Evolutionary conservation across 306 rosid species (phyloP).

Genomic region (Quercus dentata): DNA sequence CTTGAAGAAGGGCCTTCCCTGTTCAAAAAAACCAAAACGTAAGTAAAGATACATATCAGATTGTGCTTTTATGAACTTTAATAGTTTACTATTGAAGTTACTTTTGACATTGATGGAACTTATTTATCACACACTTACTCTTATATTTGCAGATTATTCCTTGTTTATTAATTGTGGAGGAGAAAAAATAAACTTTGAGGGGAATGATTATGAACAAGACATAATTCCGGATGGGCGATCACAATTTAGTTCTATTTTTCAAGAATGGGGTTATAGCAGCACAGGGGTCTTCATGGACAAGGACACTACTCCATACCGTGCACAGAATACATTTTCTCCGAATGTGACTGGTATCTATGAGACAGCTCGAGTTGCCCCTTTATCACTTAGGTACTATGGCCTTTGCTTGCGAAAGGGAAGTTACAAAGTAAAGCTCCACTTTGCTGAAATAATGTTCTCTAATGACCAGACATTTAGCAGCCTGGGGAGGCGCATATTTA

Average conservation of each 20-base stretch:
- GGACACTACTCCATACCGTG: neutral
- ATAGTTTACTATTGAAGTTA: neutral
- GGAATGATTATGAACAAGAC: conserved; percentile 48
- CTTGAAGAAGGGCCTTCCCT: conserved; percentile 61
- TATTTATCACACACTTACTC: neutral
- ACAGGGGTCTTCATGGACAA: conserved; percentile 41
- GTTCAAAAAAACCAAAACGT: conserved; percentile 48
- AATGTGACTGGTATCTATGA: conserved; percentile 29
- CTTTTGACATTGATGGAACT: neutral
- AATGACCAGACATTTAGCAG: conserved; percentile 34
- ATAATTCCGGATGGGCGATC: conserved; percentile 25
- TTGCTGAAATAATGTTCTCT: conserved; percentile 64
- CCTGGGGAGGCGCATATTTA: conserved; percentile 62
- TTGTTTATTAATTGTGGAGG: conserved; percentile 78
- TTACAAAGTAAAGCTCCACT: conserved; percentile 70
- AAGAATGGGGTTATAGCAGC: conserved; percentile 70
- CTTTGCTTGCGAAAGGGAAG: conserved; percentile 61
- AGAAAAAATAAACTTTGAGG: conserved; percentile 7
- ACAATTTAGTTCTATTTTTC: conserved; percentile 19
- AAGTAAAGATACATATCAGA: conserved; percentile 29
- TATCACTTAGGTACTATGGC: conserved; percentile 71
- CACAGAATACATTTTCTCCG: conserved; percentile 23
- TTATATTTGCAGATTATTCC: conserved; percentile 43
- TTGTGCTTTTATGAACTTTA: conserved; percentile 10
- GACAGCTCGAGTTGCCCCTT: conserved; percentile 62